phyloP scores from a whole-genome alignment of 1,139 yeast species.

The Torulaspora pretoriensis region DNA sequence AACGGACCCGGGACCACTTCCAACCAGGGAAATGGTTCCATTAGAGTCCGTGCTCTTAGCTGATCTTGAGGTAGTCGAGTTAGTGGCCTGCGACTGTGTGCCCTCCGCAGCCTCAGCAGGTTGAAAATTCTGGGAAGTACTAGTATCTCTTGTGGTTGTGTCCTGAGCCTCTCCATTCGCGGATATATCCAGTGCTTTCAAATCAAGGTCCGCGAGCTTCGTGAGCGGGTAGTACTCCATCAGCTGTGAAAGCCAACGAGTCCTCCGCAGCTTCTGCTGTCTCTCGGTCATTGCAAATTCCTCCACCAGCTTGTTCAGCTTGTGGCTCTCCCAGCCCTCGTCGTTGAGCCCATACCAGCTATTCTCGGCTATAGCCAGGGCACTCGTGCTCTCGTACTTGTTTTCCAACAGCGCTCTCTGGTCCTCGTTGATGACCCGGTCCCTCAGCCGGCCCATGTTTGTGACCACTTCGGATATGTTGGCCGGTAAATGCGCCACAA shows the following conservation, averaged over 20 bases:
- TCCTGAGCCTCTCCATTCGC: not conserved
- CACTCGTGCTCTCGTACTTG: slow-evolving; percentile 16
- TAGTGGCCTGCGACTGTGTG: not conserved
- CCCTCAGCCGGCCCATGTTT: slow-evolving; percentile 64
- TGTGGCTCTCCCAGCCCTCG: slow-evolving; percentile 58
- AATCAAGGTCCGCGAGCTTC: slow-evolving; percentile 45
- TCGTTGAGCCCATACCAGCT: slow-evolving; percentile 58
- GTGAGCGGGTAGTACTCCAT: slow-evolving; percentile 85
- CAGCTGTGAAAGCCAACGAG: slow-evolving; percentile 84
- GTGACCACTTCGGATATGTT: slow-evolving; percentile 66
- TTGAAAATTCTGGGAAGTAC: not conserved
- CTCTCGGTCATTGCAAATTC: slow-evolving; percentile 55
- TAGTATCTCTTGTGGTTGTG: not conserved
- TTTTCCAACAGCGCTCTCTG: slow-evolving; percentile 23
- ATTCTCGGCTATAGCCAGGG: slow-evolving; percentile 18
- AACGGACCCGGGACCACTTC: slow-evolving; percentile 92
- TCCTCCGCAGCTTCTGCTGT: slow-evolving; percentile 54
- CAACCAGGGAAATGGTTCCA: slow-evolving; percentile 75
- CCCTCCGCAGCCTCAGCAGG: not conserved
- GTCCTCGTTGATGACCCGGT: slow-evolving; percentile 54
- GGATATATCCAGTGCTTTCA: slow-evolving; percentile 19
- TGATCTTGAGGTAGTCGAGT: not conserved
- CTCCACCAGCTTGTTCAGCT: slow-evolving; percentile 56
- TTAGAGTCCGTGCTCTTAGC: slow-evolving; percentile 10
- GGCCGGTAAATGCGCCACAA: slow-evolving; percentile 60